phyloP scores from a whole-genome alignment of 164 flowering plant genomes.

The Hamamelis virginiana region DNA sequence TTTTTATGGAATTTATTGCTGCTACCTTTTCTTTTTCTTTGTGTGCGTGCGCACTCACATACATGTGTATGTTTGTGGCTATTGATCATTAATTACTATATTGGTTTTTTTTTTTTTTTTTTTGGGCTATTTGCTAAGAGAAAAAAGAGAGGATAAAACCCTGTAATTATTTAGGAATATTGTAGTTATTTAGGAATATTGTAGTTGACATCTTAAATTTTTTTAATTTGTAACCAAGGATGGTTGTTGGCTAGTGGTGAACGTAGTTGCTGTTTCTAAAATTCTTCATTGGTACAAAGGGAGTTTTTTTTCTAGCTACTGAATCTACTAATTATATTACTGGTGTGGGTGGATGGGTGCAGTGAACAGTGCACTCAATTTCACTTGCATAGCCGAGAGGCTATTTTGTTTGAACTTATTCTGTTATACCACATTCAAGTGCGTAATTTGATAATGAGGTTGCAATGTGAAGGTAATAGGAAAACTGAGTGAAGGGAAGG shows the following conservation, averaged over 20 bases:
- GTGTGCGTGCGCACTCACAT: not conserved
- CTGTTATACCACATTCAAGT: not conserved
- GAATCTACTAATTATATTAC: not conserved
- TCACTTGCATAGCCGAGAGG: not conserved
- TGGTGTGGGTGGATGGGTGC: not conserved
- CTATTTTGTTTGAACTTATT: not conserved
- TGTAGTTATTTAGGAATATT: not conserved
- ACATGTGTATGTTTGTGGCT: not conserved
- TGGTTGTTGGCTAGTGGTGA: not conserved
- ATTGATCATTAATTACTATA: not conserved
- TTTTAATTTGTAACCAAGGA: not conserved
- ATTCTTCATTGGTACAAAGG: not conserved
- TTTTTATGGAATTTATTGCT: not conserved
- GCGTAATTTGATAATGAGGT: slow-evolving; percentile 15
- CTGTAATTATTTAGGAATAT: not conserved
- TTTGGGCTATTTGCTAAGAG: too few relatives aligned
- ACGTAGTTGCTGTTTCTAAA: not conserved
- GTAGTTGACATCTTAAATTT: not conserved
- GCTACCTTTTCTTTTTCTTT: not conserved
- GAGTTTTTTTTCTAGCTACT: not conserved
- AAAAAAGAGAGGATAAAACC: not conserved
- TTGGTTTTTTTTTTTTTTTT: too few relatives aligned
- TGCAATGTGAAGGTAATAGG: slow-evolving; percentile 80
- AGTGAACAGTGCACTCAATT: not conserved
- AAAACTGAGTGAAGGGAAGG: slow-evolving; percentile 93